These are phyloP conservation scores for Candida coleopterorum DNA, from an alignment of 805 yeast genomes.

Conservation along the genomic window DNA sequence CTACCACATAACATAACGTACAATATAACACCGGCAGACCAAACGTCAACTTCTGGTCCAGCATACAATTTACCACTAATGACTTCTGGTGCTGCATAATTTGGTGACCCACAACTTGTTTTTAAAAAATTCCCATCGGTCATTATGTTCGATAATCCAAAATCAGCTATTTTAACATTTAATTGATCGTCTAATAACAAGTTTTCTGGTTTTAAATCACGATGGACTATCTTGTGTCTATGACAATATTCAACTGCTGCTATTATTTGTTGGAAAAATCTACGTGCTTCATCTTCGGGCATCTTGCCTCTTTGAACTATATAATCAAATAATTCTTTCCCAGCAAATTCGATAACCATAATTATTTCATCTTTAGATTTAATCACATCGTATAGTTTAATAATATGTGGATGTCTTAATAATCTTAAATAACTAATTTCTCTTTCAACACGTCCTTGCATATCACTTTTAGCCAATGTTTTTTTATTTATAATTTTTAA, in stretches of 20 bases:
- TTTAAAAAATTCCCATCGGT: conserved; percentile 95
- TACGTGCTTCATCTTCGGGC: conserved; percentile 86
- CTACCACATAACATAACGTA: conserved; percentile 96
- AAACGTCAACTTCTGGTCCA: conserved; percentile 97
- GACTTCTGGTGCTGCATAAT: conserved; percentile 97
- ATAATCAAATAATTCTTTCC: conserved; percentile 92
- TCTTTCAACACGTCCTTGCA: conserved; percentile 95
- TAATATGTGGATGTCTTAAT: conserved; percentile 92
- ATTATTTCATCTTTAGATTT: conserved; percentile 93
- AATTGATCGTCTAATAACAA: conserved; percentile 81
- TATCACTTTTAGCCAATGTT: conserved; percentile 88
- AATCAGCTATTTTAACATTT: conserved; percentile 94
- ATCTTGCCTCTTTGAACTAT: conserved; percentile 91
- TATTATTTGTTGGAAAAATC: conserved; percentile 93
- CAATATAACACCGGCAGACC: conserved; percentile 94
- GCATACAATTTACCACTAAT: conserved; percentile 92
- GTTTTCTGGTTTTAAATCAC: conserved; percentile 96
- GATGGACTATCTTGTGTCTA: conserved; percentile 90
- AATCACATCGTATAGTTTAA: conserved; percentile 91
- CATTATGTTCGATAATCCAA: conserved; percentile 92
- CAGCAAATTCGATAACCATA: conserved; percentile 96
- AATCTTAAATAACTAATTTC: conserved; percentile 86
- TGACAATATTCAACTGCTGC: conserved; percentile 97
- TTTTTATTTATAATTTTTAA: conserved; percentile 88
- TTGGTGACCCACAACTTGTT: conserved; percentile 95